Conservation (phyloP, 345 rosid species). For the Triadica sebifera region DNA sequence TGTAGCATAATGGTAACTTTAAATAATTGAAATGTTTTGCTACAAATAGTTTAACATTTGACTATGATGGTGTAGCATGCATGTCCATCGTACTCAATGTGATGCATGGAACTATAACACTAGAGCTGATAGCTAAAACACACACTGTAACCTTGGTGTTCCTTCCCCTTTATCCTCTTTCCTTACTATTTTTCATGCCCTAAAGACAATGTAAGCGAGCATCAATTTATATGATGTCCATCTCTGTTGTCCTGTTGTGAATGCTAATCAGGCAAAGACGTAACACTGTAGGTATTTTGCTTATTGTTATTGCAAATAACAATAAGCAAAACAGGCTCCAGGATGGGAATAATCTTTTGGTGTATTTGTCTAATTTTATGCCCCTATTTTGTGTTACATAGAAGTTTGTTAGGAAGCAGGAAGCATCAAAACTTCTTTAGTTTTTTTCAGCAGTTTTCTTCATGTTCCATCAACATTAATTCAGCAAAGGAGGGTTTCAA, state of each 20-base stretch:
- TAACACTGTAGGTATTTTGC: background rate
- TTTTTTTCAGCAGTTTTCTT: background rate
- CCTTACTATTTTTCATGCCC: background rate
- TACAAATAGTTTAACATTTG: background rate
- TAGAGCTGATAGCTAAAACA: slow-evolving; percentile 4
- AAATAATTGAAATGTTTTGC: background rate
- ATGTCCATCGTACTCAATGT: background rate
- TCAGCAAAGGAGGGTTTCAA: background rate
- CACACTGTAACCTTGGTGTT: background rate
- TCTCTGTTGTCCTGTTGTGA: background rate
- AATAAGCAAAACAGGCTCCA: background rate
- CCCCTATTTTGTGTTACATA: background rate
- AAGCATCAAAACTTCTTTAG: too few relatives aligned
- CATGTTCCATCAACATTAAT: background rate
- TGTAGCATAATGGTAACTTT: background rate
- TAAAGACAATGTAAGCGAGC: background rate
- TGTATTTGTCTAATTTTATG: background rate
- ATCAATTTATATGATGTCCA: background rate
- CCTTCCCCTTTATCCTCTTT: background rate
- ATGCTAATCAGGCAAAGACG: background rate
- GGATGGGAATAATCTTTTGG: background rate
- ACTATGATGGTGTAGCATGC: background rate
- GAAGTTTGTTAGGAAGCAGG: background rate
- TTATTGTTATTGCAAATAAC: background rate
- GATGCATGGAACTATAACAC: background rate